Conservation (phyloP, 106 monocot species). For the Acorus calamus region DNA sequence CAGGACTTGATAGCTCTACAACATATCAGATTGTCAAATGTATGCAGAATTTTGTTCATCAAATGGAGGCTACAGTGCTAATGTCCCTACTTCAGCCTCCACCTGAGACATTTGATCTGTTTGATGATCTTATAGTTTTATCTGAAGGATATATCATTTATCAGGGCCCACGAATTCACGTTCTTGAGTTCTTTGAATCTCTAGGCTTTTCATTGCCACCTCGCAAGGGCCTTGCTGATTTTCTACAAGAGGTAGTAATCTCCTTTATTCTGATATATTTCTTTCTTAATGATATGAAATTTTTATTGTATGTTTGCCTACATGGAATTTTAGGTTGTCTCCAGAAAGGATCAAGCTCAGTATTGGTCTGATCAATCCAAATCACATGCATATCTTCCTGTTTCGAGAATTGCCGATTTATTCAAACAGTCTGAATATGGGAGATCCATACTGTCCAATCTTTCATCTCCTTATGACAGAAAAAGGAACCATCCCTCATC, state of each 20-base stretch:
- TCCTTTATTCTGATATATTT: neutral
- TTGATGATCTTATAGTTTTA: constrained; percentile 59
- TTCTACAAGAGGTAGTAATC: constrained; percentile 52
- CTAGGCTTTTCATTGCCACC: constrained; percentile 43
- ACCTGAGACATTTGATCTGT: constrained; percentile 65
- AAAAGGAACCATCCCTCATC: constrained; percentile 8
- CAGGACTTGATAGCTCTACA: constrained; percentile 59
- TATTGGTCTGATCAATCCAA: constrained; percentile 35
- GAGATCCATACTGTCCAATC: constrained; percentile 12
- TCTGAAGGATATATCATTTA: constrained; percentile 52
- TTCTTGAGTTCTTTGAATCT: constrained; percentile 35
- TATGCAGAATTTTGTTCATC: constrained; percentile 38
- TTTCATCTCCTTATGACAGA: constrained; percentile 9
- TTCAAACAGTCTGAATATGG: constrained; percentile 33
- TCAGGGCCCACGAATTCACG: constrained; percentile 42
- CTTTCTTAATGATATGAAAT: neutral
- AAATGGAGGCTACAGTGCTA: constrained; percentile 46
- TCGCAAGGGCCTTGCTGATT: constrained; percentile 49
- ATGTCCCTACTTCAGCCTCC: constrained; percentile 63
- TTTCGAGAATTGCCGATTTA: constrained; percentile 12
- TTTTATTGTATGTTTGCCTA: neutral
- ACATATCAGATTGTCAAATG: constrained; percentile 62
- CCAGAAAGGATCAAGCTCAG: constrained; percentile 49
- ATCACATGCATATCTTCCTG: constrained; percentile 25
- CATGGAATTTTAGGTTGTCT: constrained; percentile 27